Conservation (phyloP, 345 rosid genomes). For the Camelina neglecta region DNA sequence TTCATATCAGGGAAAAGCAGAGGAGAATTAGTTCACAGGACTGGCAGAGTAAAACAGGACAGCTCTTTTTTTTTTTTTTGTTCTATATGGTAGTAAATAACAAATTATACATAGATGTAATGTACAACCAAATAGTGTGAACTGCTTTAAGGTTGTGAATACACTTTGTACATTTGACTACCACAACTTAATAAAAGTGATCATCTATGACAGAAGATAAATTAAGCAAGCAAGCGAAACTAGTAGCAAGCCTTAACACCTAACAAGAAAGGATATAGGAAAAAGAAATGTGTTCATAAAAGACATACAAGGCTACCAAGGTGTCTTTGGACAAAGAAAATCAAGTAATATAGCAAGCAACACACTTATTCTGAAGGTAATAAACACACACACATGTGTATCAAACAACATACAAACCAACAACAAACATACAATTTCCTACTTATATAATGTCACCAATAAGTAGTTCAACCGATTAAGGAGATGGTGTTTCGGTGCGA, state of each 20-base stretch:
- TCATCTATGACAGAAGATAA: no score
- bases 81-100: background rate
- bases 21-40: no score
- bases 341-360: background rate
- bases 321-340: background rate
- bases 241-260: no score
- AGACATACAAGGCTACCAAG: background rate
- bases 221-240: no score
- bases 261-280: background rate
- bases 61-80: no score
- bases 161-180: no score
- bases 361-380: background rate
- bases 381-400: background rate
- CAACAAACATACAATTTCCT: background rate
- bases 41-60: no score
- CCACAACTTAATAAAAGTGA: no score
- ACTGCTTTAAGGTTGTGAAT: no score
- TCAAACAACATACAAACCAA: background rate
- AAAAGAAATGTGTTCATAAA: background rate
- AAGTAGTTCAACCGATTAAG: background rate
- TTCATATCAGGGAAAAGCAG: no score
- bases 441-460: background rate
- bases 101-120: background rate
- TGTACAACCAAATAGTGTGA: background rate
- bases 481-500: background rate